These are phyloP conservation scores for Hibiscus syriacus DNA, from an alignment of 345 rosid species.

Conservation along the genomic window DNA sequence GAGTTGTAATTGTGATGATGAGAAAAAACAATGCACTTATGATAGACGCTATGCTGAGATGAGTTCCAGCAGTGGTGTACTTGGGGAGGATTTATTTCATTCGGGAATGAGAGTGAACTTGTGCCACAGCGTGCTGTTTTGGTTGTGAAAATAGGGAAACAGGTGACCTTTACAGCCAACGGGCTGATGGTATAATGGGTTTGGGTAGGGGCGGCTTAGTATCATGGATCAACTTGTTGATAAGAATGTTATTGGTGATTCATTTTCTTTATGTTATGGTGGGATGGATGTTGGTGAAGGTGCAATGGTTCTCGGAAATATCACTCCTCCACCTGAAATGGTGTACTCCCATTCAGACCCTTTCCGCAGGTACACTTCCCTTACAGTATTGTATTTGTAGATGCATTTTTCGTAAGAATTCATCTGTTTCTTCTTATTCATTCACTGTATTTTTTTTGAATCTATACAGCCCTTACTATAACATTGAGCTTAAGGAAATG, in stretches of 20 bases:
- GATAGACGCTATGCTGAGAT: conserved; percentile 69
- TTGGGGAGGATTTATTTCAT: conserved; percentile 60
- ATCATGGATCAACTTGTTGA: too few relatives aligned
- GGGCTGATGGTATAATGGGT: conserved; percentile 81
- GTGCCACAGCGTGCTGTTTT: conserved; percentile 60
- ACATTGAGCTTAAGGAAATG: too few relatives aligned
- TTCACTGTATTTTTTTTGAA: too few relatives aligned
- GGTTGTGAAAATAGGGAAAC: too few relatives aligned
- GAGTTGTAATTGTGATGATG: too few relatives aligned
- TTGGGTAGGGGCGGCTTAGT: conserved; percentile 64
- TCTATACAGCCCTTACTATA: too few relatives aligned
- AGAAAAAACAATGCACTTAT: conserved; percentile 38
- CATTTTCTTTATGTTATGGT: conserved; percentile 79
- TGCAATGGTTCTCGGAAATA: conserved; percentile 70
- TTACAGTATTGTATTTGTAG: conserved; percentile 6
- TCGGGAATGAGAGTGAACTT: conserved; percentile 60
- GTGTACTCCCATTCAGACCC: conserved; percentile 66
- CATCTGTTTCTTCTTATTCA: conserved; percentile 43
- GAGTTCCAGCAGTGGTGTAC: too few relatives aligned
- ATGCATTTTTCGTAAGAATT: conserved; percentile 16
- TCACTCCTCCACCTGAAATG: conserved; percentile 51
- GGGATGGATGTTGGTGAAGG: conserved; percentile 84
- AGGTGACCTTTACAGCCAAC: conserved; percentile 63
- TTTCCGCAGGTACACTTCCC: conserved; percentile 54
- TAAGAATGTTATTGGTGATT: too few relatives aligned